phyloP scores from a whole-genome alignment of 2,329 filamentous ascomycete species.

The Pyrenochaeta sp. region DNA sequence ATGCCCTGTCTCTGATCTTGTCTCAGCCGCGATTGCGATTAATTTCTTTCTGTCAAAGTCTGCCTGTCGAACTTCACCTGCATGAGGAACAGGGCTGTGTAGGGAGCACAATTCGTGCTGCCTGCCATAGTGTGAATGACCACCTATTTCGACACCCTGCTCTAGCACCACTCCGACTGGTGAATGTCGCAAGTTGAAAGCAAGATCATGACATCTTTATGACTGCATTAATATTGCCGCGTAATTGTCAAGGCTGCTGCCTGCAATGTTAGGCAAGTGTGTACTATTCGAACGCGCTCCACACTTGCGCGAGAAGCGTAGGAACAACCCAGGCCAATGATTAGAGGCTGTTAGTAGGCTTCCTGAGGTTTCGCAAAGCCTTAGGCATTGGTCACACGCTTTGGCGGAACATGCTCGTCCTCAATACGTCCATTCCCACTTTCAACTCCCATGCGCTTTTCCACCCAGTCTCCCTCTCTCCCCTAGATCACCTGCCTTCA shows the following conservation, averaged over 20 bases:
- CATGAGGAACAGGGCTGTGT: slow-evolving; percentile 16
- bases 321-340: background rate
- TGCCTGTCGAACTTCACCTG: slow-evolving; percentile 7
- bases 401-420: background rate
- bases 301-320: slow-evolving; percentile 2
- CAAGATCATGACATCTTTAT: slow-evolving; percentile 5
- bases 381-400: background rate
- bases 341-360: background rate
- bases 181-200: background rate
- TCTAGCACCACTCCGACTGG: background rate
- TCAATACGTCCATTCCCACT: background rate
- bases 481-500: background rate
- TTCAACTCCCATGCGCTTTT: background rate
- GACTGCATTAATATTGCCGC: background rate
- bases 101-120: slow-evolving; percentile 1
- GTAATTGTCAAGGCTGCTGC: slow-evolving; percentile 4
- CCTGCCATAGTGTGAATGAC: background rate
- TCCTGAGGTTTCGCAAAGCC: background rate
- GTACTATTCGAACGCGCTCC: slow-evolving; percentile 6
- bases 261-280: slow-evolving; percentile 6
- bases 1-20: background rate
- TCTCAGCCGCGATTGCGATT: background rate
- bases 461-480: background rate
- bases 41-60: background rate
- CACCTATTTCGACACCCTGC: background rate